Percentiles rank a stretch among this genome's conserved stretches.
Conservation (phyloP, 768 basidiomycete species). For the Mycena filopes region DNA sequence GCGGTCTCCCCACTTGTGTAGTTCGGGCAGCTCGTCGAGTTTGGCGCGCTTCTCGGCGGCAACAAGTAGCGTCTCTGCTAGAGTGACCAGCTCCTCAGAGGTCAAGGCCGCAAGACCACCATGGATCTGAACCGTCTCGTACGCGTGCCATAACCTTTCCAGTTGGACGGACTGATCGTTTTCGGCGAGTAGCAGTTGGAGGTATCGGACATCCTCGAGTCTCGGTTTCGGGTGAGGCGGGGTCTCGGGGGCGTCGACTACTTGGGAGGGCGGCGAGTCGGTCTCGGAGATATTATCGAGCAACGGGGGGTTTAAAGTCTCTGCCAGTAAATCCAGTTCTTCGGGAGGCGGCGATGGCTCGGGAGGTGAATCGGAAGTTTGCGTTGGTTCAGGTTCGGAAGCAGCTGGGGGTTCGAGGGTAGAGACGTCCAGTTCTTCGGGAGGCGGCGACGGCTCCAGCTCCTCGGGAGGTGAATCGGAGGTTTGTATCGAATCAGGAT, state of each 20-base stretch:
- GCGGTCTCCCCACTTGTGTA: slow-evolving; percentile 24
- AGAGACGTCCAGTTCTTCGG: slow-evolving; percentile 14
- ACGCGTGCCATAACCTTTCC: slow-evolving; percentile 46
- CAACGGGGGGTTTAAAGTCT: slow-evolving; percentile 8
- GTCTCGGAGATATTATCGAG: slow-evolving; percentile 30
- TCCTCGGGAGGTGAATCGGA: slow-evolving; percentile 6
- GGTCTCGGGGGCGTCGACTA: neutral
- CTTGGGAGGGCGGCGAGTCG: slow-evolving; percentile 18
- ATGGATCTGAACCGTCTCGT: slow-evolving; percentile 29
- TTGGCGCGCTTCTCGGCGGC: slow-evolving; percentile 32
- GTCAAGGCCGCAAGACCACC: slow-evolving; percentile 39
- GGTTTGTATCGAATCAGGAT: neutral
- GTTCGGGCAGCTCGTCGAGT: slow-evolving; percentile 23
- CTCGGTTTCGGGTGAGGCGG: neutral
- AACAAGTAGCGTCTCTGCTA: slow-evolving; percentile 35
- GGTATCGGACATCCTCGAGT: slow-evolving; percentile 9
- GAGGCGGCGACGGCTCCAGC: neutral
- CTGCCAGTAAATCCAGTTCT: slow-evolving; percentile 1
- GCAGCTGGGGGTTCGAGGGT: slow-evolving; percentile 14
- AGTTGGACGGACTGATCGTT: slow-evolving; percentile 33
- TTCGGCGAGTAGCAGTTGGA: slow-evolving; percentile 12
- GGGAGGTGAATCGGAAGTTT: neutral
- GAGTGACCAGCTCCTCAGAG: slow-evolving; percentile 28
- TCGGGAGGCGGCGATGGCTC: slow-evolving; percentile 5
- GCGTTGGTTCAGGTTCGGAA: neutral